phyloP scores from a whole-genome alignment of 306 rosid species.

The Crotalaria pallida region DNA sequence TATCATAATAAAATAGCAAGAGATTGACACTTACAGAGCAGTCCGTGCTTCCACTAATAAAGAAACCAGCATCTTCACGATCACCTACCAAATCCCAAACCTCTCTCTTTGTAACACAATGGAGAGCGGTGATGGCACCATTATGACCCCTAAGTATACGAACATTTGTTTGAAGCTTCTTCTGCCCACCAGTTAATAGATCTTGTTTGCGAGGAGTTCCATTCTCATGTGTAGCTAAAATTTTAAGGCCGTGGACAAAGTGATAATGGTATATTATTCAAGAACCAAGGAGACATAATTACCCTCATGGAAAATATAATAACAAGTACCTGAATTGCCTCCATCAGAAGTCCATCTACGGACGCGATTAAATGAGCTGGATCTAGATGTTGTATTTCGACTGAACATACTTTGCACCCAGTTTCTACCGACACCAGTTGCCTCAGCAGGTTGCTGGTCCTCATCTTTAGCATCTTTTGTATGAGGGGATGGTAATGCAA shows the following conservation, averaged over 20 bases:
- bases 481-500: constrained; percentile 77
- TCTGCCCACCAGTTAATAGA: constrained; percentile 61
- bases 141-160: constrained; percentile 94
- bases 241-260: constrained; percentile 2
- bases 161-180: constrained; percentile 89
- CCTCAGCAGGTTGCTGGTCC: constrained; percentile 86
- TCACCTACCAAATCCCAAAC: constrained; percentile 99
- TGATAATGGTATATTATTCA: constrained; percentile 4
- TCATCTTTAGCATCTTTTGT: constrained; percentile 66
- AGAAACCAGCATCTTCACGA: constrained; percentile 99
- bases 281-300: not conserved
- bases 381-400: constrained; percentile 64
- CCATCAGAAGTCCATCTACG: constrained; percentile 88
- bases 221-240: constrained; percentile 59
- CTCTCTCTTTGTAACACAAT: constrained; percentile 95
- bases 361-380: constrained; percentile 77
- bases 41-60: constrained; percentile 96
- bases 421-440: constrained; percentile 82
- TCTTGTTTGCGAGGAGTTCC: constrained; percentile 77
- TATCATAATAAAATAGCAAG: constrained; percentile 1
- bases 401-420: constrained; percentile 99
- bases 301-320: constrained; percentile 7
- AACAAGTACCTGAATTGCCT: constrained; percentile 46
- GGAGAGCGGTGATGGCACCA: constrained; percentile 91
- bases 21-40: constrained; percentile 60